phyloP scores from a whole-genome alignment of 2,329 filamentous ascomycete genomes.

The Diaporthe australafricana region DNA sequence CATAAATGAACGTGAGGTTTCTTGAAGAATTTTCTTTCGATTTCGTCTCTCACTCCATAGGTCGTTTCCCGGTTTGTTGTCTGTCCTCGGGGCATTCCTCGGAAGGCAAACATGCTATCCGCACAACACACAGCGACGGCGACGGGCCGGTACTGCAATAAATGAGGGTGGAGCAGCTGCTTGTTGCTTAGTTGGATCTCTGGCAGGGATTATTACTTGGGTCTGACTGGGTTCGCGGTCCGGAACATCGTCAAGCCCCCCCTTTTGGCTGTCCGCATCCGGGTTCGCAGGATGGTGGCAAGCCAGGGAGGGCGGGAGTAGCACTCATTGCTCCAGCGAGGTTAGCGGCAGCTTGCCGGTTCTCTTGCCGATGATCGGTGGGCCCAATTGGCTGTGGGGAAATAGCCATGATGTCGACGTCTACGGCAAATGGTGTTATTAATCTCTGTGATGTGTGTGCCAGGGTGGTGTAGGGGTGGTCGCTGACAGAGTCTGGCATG shows the following conservation, averaged over 20 bases:
- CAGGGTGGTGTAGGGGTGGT: not conserved
- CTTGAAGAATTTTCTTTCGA: not conserved
- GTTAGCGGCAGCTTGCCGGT: constrained; percentile 14
- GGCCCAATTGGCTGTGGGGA: not conserved
- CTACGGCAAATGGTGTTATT: not conserved
- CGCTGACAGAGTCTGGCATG: constrained; percentile 12
- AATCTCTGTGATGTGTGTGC: not conserved
- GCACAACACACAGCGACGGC: not conserved
- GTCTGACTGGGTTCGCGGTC: not conserved
- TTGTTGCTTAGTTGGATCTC: constrained; percentile 24
- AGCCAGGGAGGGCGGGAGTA: not conserved
- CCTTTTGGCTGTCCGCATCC: constrained; percentile 12
- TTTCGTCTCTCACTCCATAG: not conserved
- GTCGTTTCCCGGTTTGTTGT: not conserved
- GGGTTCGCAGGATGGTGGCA: not conserved
- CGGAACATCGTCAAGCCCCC: constrained; percentile 2
- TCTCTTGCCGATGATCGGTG: constrained; percentile 8
- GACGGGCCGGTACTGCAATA: not conserved
- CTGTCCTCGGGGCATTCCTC: constrained; percentile 12
- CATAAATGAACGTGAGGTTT: not conserved
- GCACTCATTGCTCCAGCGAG: not conserved
- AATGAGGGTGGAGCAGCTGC: constrained; percentile 7
- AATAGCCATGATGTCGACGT: not conserved
- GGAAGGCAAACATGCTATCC: not conserved
- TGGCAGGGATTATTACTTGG: constrained; percentile 22